Base-by-base conservation (phyloP, 106 monocot species). In the Gastrodia elata region DNA sequence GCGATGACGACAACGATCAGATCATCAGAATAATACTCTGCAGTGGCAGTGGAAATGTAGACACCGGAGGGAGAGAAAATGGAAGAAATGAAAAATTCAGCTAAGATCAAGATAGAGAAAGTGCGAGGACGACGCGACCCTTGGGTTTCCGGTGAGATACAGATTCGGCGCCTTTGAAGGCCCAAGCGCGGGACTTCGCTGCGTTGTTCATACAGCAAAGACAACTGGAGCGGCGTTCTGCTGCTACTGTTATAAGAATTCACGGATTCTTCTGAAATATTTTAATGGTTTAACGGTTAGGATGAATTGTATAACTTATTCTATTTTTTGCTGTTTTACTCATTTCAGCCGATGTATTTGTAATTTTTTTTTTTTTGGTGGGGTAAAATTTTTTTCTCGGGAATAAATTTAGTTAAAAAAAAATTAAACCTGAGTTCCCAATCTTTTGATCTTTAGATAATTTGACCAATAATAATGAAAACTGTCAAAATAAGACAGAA, bases 291-390 rank as follows among this genome's bases (percentile, higher is more conserved):
- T 69, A 26, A 69, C 40, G 25, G 25, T 69, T 40, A 26, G 39
- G 40, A 69, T 69, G 69, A 26, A 69, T 26, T 69, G 69, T 11
- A 69, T 69, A 69, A 25, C 67, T 67, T 67, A 67, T 67, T 9
- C 27, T 38, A 32, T 61, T 11, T 28, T 10, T 61, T 61, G 13
- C 11, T 61, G 32, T 61, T 61, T 61, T 9, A 32, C 11, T 28
- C n/a, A 0, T 61, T 32, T 28, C 30, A 61, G 61, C 61, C 11
- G 61, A 61, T 32, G 30, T 13, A 67, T 3, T 20, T 6, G 24
- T n/a, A 24, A 20, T 20, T 6, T 20, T 22, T 16, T 57, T 16
- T n/a, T n/a, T n/a, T n/a, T n/a, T n/a, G n/a, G n/a, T n/a, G n/a
- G n/a, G n/a, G n/a, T n/a, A n/a, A n/a, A n/a, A n/a, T n/a, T n/a